phyloP scores from a whole-genome alignment of 2,329 filamentous ascomycete genomes.

The Xylaria sp. region DNA sequence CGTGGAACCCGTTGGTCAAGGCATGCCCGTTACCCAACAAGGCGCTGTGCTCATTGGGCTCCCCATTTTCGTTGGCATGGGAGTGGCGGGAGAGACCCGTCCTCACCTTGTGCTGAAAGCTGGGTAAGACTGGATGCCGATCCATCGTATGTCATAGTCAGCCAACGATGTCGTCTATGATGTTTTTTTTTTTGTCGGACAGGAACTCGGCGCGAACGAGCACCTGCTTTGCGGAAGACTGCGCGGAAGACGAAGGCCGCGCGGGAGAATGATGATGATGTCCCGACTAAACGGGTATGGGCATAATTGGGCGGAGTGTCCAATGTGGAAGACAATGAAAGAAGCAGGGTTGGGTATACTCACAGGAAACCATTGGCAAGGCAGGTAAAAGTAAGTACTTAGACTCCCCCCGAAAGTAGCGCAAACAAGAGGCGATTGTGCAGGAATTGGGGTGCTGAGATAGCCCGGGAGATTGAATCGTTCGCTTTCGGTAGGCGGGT shows the following conservation, averaged over 20 bases:
- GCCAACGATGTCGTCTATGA: constrained; percentile 22
- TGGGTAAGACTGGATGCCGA: constrained; percentile 34
- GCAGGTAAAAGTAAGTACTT: not conserved
- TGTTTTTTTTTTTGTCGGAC: constrained; percentile 7
- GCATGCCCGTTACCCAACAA: constrained; percentile 25
- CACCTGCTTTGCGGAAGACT: constrained; percentile 12
- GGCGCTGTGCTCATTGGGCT: constrained; percentile 31
- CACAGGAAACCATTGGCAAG: constrained; percentile 22
- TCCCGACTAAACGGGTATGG: constrained; percentile 11
- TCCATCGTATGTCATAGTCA: constrained; percentile 35
- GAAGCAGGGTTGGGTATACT: constrained; percentile 17
- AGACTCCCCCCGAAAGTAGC: constrained; percentile 15
- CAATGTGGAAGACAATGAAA: constrained; percentile 5
- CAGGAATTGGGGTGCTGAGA: constrained; percentile 12
- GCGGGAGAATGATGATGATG: too few species aligned
- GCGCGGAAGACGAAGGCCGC: too few species aligned
- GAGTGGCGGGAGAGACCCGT: constrained; percentile 18
- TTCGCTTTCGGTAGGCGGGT: constrained; percentile 7
- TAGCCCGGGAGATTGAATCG: constrained; percentile 5
- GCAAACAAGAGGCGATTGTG: constrained; percentile 1
- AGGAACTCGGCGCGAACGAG: constrained; percentile 9
- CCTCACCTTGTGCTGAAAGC: constrained; percentile 32
- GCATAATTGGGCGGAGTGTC: too few species aligned
- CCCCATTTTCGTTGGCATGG: constrained; percentile 28
- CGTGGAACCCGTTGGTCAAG: constrained; percentile 29